A percentile compares a stretch with the other conserved stretches of the same genome.
Conservation (phyloP, 2,329 filamentous ascomycete species). For the Paramyrothecium roridum region DNA sequence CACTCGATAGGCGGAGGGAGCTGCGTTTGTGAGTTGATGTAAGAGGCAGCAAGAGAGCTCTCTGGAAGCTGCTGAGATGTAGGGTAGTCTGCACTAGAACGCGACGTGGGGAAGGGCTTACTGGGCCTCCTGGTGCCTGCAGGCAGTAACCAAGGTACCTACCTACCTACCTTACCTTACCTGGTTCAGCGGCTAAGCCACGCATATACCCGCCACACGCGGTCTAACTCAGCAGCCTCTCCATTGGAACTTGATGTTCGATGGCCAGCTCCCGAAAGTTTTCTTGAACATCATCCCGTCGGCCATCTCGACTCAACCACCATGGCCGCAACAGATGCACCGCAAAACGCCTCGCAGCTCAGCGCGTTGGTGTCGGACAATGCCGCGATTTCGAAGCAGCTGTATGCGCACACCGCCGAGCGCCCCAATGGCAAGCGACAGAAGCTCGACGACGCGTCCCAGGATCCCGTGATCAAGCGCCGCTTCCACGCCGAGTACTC, state of each 20-base stretch:
- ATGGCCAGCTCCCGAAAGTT: constrained; percentile 4
- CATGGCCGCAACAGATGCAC: constrained; percentile 30
- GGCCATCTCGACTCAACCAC: constrained; percentile 6
- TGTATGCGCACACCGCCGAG: constrained; percentile 24
- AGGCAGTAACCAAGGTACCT: too few species aligned
- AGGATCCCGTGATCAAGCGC: constrained; percentile 30
- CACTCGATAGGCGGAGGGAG: not conserved
- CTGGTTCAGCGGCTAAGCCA: not conserved
- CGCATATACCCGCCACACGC: constrained; percentile 22
- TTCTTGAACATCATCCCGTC: not conserved
- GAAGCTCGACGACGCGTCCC: constrained; percentile 30
- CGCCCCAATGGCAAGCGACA: constrained; percentile 30
- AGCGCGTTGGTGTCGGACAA: constrained; percentile 31
- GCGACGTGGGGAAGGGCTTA: too few species aligned
- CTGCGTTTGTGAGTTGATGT: too few species aligned
- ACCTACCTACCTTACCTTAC: too few species aligned
- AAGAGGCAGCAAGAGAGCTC: too few species aligned
- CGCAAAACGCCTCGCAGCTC: constrained; percentile 29
- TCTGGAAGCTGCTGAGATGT: too few species aligned
- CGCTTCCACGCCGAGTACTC: constrained; percentile 74
- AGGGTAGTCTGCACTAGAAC: too few species aligned
- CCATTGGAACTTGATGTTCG: not conserved
- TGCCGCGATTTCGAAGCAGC: constrained; percentile 24
- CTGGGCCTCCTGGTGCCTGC: too few species aligned
- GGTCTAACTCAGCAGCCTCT: constrained; percentile 11